Evolutionary conservation across 1,284 basidiomycete species (phyloP), one percentile per base, ranked within the genome.

Genomic region (Amylostereum chailletii): DNA sequence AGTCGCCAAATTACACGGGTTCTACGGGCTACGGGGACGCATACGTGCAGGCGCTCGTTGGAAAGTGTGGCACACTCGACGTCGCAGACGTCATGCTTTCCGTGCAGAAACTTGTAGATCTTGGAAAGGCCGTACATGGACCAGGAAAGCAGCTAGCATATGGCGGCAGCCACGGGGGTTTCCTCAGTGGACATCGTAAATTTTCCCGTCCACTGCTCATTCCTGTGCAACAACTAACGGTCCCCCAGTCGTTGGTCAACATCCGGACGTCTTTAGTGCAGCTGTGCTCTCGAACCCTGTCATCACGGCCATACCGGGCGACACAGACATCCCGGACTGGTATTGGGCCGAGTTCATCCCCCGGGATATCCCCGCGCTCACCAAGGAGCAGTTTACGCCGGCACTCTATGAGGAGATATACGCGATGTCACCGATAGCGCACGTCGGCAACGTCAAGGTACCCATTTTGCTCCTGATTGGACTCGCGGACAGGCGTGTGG

Each of bases 121-220:
- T 72, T 2, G 75, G 77, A 0, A 61, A 80, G 2, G 70, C 76
- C 0, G 64, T 69, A 39, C 57, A 70, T 31, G 75, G 71, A 1
- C 64, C 64, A 11, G 75, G 75, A 7, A 75, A 74, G 53, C 71
- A 79, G 40, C 71, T 84, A 42, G 58, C 86, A 2, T 67, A 64
- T 34, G 87, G 87, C 2, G 86, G 86, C 37, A 84, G 81, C 50
- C 87, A 90, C 56, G 86, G 86, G 1, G 86, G 86, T 1, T 89
- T 86, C 62, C 67, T 86, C 11, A 60, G 71, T 6, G 76, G 71
- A 0, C 83, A 87, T 57, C 62, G 81, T 83, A 58, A 58, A 79
- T 66, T 4, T 19, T 32, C 31, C 49, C 50, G 33, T 38, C 33
- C 46, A 36, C 36, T 27, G 4, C 19, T 41, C 27, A 33, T 34